phyloP scores from a whole-genome alignment of 352 stramenopile species.

The Pythium sp. region DNA sequence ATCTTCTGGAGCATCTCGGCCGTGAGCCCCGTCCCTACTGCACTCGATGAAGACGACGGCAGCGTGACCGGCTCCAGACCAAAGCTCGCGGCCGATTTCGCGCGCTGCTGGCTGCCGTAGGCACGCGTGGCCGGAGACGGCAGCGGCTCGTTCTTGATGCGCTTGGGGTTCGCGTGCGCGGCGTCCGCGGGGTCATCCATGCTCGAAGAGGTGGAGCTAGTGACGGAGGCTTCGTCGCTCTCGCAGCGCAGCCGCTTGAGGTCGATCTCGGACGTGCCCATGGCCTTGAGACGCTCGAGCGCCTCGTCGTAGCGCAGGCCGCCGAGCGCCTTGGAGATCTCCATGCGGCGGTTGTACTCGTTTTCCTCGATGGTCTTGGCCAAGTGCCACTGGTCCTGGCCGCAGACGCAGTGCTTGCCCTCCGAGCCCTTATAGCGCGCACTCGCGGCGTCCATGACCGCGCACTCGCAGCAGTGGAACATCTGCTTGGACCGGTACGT shows the following conservation, averaged over 20 bases:
- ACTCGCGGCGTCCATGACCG: slow-evolving; percentile 38
- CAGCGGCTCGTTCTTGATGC: slow-evolving; percentile 25
- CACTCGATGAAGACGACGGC: background rate
- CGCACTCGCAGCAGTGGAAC: slow-evolving; percentile 84
- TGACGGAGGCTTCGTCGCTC: slow-evolving; percentile 29
- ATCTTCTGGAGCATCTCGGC: slow-evolving; percentile 22
- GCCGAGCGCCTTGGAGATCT: slow-evolving; percentile 77
- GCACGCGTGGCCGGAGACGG: slow-evolving; percentile 21
- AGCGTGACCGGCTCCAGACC: slow-evolving; percentile 15
- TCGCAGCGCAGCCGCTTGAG: slow-evolving; percentile 45
- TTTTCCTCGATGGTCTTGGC: slow-evolving; percentile 78
- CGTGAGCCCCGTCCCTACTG: slow-evolving; percentile 4
- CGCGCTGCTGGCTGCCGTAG: slow-evolving; percentile 20
- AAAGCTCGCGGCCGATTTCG: slow-evolving; percentile 8
- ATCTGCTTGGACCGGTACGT: slow-evolving; percentile 86
- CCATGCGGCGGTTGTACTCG: slow-evolving; percentile 84
- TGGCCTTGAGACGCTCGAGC: slow-evolving; percentile 53
- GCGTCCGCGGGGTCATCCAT: slow-evolving; percentile 7
- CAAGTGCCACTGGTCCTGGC: slow-evolving; percentile 80
- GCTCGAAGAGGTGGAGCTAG: slow-evolving; percentile 22
- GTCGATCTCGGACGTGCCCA: slow-evolving; percentile 60
- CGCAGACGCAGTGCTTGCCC: slow-evolving; percentile 78
- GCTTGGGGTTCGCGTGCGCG: slow-evolving; percentile 8
- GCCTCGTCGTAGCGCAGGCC: slow-evolving; percentile 84
- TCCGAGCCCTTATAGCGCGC: slow-evolving; percentile 76